A percentile compares a stretch with the other conserved stretches of the same genome.
Evolutionary conservation across 768 basidiomycete genomes (phyloP).

Genomic region (Phanerochaete sordida): DNA sequence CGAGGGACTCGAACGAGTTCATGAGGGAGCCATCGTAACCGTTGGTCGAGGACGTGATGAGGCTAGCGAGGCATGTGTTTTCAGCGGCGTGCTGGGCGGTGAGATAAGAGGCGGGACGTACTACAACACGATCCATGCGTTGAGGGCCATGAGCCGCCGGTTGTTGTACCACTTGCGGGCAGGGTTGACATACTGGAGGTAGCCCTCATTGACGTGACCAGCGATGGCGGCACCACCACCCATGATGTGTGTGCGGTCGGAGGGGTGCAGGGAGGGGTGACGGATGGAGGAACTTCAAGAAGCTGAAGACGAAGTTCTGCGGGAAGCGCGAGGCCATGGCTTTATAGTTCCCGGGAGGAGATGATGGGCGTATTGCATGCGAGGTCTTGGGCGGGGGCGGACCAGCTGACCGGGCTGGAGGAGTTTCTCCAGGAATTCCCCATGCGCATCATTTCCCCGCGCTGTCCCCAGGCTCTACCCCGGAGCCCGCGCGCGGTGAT

Average conservation of each 20-base stretch:
- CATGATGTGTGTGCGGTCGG: constrained; percentile 38
- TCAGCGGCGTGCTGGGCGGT: neutral
- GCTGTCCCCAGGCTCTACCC: constrained; percentile 10
- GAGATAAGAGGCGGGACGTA: constrained; percentile 26
- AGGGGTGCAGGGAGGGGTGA: constrained; percentile 1
- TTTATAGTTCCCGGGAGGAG: constrained; percentile 1
- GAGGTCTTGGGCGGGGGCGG: constrained; percentile 2
- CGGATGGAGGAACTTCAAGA: constrained; percentile 20
- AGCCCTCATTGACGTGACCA: constrained; percentile 31
- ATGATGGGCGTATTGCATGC: neutral
- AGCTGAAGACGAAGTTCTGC: constrained; percentile 15
- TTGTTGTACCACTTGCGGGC: constrained; percentile 76
- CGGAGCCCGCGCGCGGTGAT: constrained; percentile 6
- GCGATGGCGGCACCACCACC: constrained; percentile 45
- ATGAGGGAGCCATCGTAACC: constrained; percentile 79
- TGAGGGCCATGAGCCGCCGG: constrained; percentile 60
- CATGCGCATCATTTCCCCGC: constrained; percentile 17
- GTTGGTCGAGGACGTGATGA: constrained; percentile 73
- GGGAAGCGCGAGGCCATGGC: neutral
- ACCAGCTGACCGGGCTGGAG: constrained; percentile 7
- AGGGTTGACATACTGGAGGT: constrained; percentile 58
- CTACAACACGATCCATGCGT: constrained; percentile 70
- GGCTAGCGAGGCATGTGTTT: constrained; percentile 31
- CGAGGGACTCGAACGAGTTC: constrained; percentile 72
- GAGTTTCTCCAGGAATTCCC: constrained; percentile 20